phyloP scores from a whole-genome alignment of 2,329 filamentous ascomycete genomes.

The Xylaria sp. region DNA sequence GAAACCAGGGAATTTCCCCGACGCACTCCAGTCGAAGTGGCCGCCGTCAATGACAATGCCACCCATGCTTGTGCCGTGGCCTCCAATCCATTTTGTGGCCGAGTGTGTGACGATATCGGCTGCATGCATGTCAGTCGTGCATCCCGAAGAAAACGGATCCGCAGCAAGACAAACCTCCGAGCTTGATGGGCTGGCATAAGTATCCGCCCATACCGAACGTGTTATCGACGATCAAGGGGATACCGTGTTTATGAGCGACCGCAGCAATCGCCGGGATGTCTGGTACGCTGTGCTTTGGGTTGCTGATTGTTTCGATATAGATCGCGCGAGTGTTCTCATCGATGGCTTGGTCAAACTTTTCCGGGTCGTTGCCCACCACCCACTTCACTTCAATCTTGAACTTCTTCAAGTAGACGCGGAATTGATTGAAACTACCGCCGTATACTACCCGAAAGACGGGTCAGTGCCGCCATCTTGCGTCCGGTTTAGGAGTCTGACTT shows the following conservation, averaged over 20 bases:
- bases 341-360: slow-evolving; percentile 45
- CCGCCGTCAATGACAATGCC: slow-evolving; percentile 75
- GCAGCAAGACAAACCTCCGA: slow-evolving; percentile 56
- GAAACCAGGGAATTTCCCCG: slow-evolving; percentile 76
- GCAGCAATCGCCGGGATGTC: slow-evolving; percentile 73
- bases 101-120: slow-evolving; percentile 78
- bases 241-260: slow-evolving; percentile 60
- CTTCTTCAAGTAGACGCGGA: slow-evolving; percentile 51
- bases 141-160: slow-evolving; percentile 5
- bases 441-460: slow-evolving; percentile 43
- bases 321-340: slow-evolving; percentile 49
- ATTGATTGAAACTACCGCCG: slow-evolving; percentile 53
- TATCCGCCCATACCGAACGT: slow-evolving; percentile 78
- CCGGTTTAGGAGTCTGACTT: slow-evolving; percentile 33
- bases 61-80: slow-evolving; percentile 76
- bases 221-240: slow-evolving; percentile 66
- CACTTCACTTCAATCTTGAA: slow-evolving; percentile 53
- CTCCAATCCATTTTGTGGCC: slow-evolving; percentile 79
- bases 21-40: slow-evolving; percentile 77
- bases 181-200: slow-evolving; percentile 71
- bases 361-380: slow-evolving; percentile 48
- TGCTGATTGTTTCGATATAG: slow-evolving; percentile 49
- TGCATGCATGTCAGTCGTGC: slow-evolving; percentile 31
- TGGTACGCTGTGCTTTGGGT: slow-evolving; percentile 59
- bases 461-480: slow-evolving; percentile 23